Percentiles rank a stretch among this genome's conserved stretches.
Evolutionary conservation across 495 filamentous ascomycete species (phyloP).

Genomic region (Aspergillus sclerotiicarbonarius): DNA sequence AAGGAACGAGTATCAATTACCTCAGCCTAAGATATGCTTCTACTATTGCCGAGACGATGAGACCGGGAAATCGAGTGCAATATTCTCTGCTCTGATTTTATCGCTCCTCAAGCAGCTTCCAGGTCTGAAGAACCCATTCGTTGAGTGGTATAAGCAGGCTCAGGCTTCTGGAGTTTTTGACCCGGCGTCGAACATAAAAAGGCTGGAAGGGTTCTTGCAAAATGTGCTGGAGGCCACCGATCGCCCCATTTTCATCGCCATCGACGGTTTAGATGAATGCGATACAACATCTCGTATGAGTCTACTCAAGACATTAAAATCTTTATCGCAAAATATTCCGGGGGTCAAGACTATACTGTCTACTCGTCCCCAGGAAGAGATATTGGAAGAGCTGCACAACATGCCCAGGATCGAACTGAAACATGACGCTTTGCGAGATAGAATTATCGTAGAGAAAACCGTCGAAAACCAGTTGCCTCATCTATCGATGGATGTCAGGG

Average conservation of each 20-base stretch:
- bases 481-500: slow-evolving; percentile 14
- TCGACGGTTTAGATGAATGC: slow-evolving; percentile 34
- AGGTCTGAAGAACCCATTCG: slow-evolving; percentile 18
- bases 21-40: slow-evolving; percentile 25
- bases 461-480: slow-evolving; percentile 16
- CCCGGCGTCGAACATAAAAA: slow-evolving; percentile 11
- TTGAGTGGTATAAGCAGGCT: slow-evolving; percentile 19
- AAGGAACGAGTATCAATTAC: slow-evolving; percentile 16
- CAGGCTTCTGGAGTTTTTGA: slow-evolving; percentile 15
- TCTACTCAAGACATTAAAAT: slow-evolving; percentile 18
- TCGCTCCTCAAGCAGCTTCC: slow-evolving; percentile 18
- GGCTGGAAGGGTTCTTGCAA: slow-evolving; percentile 17
- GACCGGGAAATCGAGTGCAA: slow-evolving; percentile 17
- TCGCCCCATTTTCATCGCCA: slow-evolving; percentile 20
- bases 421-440: slow-evolving; percentile 16
- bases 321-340: slow-evolving; percentile 10
- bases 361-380: slow-evolving; percentile 21
- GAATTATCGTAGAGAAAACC: slow-evolving; percentile 19
- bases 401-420: slow-evolving; percentile 14
- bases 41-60: slow-evolving; percentile 25
- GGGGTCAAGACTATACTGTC: slow-evolving; percentile 18
- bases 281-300: slow-evolving; percentile 20
- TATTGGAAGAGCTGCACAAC: slow-evolving; percentile 15
- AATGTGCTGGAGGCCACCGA: slow-evolving; percentile 13
- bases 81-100: slow-evolving; percentile 20